A percentile compares a stretch with the other conserved stretches of the same genome.
Conservation (phyloP, 140 eudicot genomes). For the Stevia rebaudiana region DNA sequence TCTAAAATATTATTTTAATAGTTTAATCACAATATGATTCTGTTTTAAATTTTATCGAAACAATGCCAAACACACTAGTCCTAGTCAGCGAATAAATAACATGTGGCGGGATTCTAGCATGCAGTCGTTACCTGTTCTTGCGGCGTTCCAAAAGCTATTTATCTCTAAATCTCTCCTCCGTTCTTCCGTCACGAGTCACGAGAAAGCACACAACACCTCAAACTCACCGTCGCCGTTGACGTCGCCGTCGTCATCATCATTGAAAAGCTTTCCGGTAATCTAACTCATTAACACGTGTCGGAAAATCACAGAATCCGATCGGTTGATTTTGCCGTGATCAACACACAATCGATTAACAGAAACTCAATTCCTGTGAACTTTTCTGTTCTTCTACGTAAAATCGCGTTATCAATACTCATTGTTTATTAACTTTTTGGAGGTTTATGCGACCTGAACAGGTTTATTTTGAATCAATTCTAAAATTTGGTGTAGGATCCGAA, state of each 20-base stretch:
- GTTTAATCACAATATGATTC: not conserved
- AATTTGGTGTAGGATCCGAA: constrained; percentile 16
- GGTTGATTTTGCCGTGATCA: constrained; percentile 9
- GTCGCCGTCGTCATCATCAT: constrained; percentile 4
- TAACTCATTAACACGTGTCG: constrained; percentile 16
- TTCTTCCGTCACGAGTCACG: constrained; percentile 44
- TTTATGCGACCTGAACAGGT: not conserved
- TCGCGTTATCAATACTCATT: constrained; percentile 6
- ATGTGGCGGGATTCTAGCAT: constrained; percentile 39
- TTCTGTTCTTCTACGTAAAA: constrained; percentile 14
- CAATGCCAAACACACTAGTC: not conserved
- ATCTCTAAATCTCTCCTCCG: constrained; percentile 19
- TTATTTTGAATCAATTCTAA: constrained; percentile 7
- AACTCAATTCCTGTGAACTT: not conserved
- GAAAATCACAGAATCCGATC: constrained; percentile 11
- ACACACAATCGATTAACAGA: not conserved
- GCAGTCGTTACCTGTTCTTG: constrained; percentile 32
- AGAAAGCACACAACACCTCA: constrained; percentile 20
- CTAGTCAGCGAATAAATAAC: constrained; percentile 28
- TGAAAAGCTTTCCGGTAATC: constrained; percentile 1
- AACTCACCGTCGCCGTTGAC: constrained; percentile 8
- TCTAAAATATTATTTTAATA: too few relatives aligned
- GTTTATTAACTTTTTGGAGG: not conserved
- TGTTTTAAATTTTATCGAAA: not conserved
- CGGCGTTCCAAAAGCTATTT: constrained; percentile 44